Conservation (phyloP, 2,329 filamentous ascomycete genomes). For the Phaeoacremonium minimum region DNA sequence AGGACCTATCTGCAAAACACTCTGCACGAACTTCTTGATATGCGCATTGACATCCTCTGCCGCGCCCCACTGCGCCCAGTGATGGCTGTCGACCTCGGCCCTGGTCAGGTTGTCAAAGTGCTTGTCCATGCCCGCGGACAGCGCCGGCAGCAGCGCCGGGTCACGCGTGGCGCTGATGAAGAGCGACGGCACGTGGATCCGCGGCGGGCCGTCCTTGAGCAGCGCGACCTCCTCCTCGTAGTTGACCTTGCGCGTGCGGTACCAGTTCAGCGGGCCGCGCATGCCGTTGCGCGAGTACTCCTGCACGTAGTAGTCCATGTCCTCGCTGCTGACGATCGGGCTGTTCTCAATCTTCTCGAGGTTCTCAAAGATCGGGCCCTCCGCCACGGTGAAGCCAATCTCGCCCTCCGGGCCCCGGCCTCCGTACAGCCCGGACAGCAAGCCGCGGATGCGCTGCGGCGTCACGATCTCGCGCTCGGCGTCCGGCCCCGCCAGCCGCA, state of each 20-base stretch:
- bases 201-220: slow-evolving; percentile 48
- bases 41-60: slow-evolving; percentile 65
- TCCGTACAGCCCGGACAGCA: slow-evolving; percentile 70
- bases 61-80: slow-evolving; percentile 81
- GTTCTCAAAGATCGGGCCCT: slow-evolving; percentile 62
- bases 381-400: slow-evolving; percentile 47
- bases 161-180: slow-evolving; percentile 73
- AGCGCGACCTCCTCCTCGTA: slow-evolving; percentile 68
- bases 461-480: slow-evolving; percentile 56
- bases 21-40: slow-evolving; percentile 64
- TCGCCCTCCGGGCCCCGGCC: slow-evolving; percentile 54
- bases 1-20: slow-evolving; percentile 30
- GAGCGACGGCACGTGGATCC: slow-evolving; percentile 61
- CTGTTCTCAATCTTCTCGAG: slow-evolving; percentile 53
- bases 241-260: slow-evolving; percentile 70
- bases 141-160: slow-evolving; percentile 63
- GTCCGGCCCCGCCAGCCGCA: slow-evolving; percentile 69
- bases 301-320: slow-evolving; percentile 72
- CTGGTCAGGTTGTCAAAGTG: slow-evolving; percentile 61
- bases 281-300: slow-evolving; percentile 71
- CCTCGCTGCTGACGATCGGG: slow-evolving; percentile 59
- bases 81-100: slow-evolving; percentile 62
- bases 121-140: slow-evolving; percentile 69
- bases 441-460: slow-evolving; percentile 60
- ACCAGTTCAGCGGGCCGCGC: slow-evolving; percentile 83